Evolutionary conservation across 805 yeast genomes (phyloP).

Genomic region (Crinitomyces ghanaensis): DNA sequence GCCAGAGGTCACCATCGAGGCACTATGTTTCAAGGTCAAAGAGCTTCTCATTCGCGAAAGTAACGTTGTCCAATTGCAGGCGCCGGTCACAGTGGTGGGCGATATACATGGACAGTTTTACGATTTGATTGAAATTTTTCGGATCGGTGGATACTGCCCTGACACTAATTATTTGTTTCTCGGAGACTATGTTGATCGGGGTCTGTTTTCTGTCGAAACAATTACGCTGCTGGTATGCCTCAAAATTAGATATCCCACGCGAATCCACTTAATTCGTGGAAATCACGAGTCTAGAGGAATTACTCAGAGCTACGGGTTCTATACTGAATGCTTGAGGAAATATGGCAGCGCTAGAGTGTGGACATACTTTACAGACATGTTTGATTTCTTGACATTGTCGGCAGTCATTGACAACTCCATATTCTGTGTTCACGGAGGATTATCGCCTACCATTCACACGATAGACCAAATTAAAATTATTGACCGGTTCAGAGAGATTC

Average conservation of each 20-base stretch:
- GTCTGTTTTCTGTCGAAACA: conserved; percentile 88
- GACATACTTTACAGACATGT: conserved; percentile 81
- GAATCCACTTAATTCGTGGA: conserved; percentile 79
- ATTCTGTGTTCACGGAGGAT: conserved; percentile 95
- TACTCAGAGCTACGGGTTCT: conserved; percentile 94
- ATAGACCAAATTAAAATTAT: conserved; percentile 83
- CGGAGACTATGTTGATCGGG: conserved; percentile 96
- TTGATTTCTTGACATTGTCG: conserved; percentile 79
- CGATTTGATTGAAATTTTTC: conserved; percentile 83
- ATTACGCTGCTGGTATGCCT: conserved; percentile 71
- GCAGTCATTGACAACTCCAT: conserved; percentile 84
- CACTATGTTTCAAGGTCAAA: conserved; percentile 70
- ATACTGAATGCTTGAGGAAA: conserved; percentile 85
- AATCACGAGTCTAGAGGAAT: conserved; percentile 96
- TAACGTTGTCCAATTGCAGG: conserved; percentile 69
- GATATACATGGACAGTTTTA: conserved; percentile 97
- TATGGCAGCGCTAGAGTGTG: conserved; percentile 76
- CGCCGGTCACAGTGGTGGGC: conserved; percentile 94
- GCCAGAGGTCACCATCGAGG: conserved; percentile 59
- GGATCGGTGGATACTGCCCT: conserved; percentile 89
- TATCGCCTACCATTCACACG: conserved; percentile 90
- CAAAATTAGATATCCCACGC: conserved; percentile 75
- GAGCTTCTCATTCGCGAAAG: conserved; percentile 70
- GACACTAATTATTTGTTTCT: conserved; percentile 85
- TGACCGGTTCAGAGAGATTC: conserved; percentile 88